Conservation (phyloP, 768 basidiomycete genomes). For the Kwoniella shandongensis region DNA sequence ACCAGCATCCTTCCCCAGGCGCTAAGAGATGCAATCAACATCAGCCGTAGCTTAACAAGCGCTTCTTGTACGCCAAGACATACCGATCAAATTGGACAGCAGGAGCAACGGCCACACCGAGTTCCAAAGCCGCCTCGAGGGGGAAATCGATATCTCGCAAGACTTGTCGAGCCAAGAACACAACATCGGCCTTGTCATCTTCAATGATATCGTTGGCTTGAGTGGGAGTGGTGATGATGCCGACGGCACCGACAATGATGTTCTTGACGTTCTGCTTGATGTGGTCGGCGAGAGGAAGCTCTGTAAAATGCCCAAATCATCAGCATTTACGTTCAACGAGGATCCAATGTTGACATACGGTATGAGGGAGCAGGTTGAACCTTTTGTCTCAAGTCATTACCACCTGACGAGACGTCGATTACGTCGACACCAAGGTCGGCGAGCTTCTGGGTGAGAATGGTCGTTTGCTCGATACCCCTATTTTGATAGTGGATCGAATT, state of each 20-base stretch:
- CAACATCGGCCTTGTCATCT: constrained; percentile 67
- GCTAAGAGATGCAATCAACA: constrained; percentile 14
- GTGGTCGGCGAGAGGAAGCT: constrained; percentile 70
- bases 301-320: constrained; percentile 9
- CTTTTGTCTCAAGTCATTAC: constrained; percentile 65
- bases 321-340: neutral
- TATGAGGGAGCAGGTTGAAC: constrained; percentile 56
- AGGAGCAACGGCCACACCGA: constrained; percentile 66
- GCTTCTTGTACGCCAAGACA: constrained; percentile 3
- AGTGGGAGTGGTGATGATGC: constrained; percentile 67
- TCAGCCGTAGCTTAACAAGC: neutral
- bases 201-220: constrained; percentile 67
- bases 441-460: constrained; percentile 61
- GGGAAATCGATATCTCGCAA: constrained; percentile 68
- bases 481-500: too few species aligned
- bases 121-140: constrained; percentile 62
- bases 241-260: constrained; percentile 63
- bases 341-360: constrained; percentile 22
- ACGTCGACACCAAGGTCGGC: constrained; percentile 68
- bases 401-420: constrained; percentile 70
- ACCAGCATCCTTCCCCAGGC: constrained; percentile 46
- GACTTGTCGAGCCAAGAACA: constrained; percentile 68
- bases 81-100: constrained; percentile 66
- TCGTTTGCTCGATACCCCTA: constrained; percentile 76
- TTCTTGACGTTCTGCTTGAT: constrained; percentile 49